These are phyloP conservation scores for Lachnellula arida DNA, from an alignment of 2,329 filamentous ascomycete genomes.

Conservation along the genomic window DNA sequence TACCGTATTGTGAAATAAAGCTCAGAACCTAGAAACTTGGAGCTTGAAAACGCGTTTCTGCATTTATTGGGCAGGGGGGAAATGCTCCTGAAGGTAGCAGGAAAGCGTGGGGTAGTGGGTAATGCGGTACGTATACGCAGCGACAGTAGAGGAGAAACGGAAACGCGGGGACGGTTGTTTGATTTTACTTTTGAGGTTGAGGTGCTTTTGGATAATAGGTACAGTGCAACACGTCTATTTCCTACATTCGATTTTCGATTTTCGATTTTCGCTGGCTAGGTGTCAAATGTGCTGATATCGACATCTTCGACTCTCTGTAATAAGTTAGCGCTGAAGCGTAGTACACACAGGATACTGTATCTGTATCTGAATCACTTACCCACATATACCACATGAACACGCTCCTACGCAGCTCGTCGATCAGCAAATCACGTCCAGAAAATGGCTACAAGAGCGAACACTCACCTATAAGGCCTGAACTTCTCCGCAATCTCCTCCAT, in stretches of 20 bases:
- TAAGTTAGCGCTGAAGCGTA: neutral
- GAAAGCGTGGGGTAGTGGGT: too few relatives aligned
- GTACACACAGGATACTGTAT: neutral
- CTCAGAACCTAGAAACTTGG: too few relatives aligned
- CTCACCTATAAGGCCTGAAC: slow-evolving; percentile 75
- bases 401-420: slow-evolving; percentile 51
- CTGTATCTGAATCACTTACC: neutral
- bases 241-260: neutral
- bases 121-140: too few relatives aligned
- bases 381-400: slow-evolving; percentile 99
- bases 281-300: slow-evolving; percentile 59
- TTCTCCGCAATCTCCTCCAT: slow-evolving; percentile 78
- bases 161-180: too few relatives aligned
- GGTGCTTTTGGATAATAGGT: too few relatives aligned
- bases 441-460: neutral
- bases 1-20: too few relatives aligned
- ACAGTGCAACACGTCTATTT: neutral
- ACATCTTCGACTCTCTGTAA: slow-evolving; percentile 68
- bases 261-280: neutral
- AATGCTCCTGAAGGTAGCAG: too few relatives aligned
- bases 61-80: too few relatives aligned
- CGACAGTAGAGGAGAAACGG: too few relatives aligned
- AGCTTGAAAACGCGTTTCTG: too few relatives aligned
- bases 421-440: slow-evolving; percentile 13
- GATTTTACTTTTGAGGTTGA: too few relatives aligned